Percentiles rank a stretch among this genome's conserved stretches.
These are phyloP conservation scores for Phaeosphaeriaceae sp. DNA, from an alignment of 2,329 filamentous ascomycete genomes.

Conservation along the genomic window DNA sequence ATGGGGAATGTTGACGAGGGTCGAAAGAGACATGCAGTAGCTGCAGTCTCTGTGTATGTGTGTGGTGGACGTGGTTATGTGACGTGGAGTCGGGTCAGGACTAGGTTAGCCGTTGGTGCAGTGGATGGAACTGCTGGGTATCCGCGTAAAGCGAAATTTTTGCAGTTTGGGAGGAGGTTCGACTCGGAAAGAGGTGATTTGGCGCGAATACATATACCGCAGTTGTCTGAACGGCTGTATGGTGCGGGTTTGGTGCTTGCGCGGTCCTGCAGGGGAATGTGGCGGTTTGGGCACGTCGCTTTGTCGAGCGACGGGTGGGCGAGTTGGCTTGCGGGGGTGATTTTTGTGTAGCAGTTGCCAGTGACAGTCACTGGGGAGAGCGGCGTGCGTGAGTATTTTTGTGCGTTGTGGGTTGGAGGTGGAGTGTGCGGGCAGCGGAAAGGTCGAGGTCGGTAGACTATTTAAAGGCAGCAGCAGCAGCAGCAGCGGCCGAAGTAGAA, in stretches of 20 bases:
- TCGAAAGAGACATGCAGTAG: slow-evolving; percentile 68
- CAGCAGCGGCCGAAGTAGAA: slow-evolving; percentile 21
- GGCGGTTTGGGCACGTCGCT: slow-evolving; percentile 44
- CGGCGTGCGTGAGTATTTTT: slow-evolving; percentile 26
- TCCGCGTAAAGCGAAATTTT: slow-evolving; percentile 94
- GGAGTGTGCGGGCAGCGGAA: slow-evolving; percentile 24
- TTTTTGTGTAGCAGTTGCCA: slow-evolving; percentile 21
- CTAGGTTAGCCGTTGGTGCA: slow-evolving; percentile 88
- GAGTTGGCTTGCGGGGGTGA: slow-evolving; percentile 16
- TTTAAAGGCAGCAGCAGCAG: slow-evolving; percentile 15
- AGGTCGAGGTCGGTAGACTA: slow-evolving; percentile 23
- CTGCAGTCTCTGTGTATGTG: slow-evolving; percentile 39
- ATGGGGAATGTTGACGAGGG: slow-evolving; percentile 60
- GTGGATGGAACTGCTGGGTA: slow-evolving; percentile 88
- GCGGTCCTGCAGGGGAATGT: slow-evolving; percentile 37
- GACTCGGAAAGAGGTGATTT: slow-evolving; percentile 92
- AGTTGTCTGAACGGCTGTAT: slow-evolving; percentile 43
- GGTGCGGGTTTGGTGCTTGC: slow-evolving; percentile 40
- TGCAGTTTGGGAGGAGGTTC: slow-evolving; percentile 94
- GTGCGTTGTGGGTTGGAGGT: slow-evolving; percentile 25
- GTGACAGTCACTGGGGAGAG: slow-evolving; percentile 29
- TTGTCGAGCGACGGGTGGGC: slow-evolving; percentile 30
- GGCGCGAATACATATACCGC: slow-evolving; percentile 99
- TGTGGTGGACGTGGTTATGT: slow-evolving; percentile 44
- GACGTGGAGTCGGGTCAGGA: slow-evolving; percentile 48